Conservation (phyloP, 768 basidiomycete genomes). For the Hydnomerulius pinastri region DNA sequence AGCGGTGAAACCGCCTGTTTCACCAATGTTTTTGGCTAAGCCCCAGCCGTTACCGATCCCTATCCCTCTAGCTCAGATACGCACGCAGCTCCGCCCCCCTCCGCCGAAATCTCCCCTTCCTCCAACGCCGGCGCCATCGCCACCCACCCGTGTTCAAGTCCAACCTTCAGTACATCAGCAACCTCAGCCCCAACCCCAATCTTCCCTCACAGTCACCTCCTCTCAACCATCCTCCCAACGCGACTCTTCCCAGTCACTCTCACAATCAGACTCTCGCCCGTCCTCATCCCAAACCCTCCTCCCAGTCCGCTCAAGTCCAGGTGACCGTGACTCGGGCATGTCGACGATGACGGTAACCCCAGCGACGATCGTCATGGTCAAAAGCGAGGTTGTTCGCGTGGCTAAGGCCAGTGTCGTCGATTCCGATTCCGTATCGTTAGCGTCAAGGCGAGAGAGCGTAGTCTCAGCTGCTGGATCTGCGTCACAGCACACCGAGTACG, state of each 20-base stretch:
- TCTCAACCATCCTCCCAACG: conserved; percentile 2
- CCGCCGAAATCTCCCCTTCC: conserved; percentile 23
- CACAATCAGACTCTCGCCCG: conserved; percentile 10
- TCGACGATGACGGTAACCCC: conserved; percentile 45
- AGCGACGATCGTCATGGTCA: conserved; percentile 46
- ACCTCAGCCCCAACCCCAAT: conserved; percentile 10
- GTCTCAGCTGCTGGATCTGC: conserved; percentile 12
- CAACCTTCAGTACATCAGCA: conserved; percentile 6
- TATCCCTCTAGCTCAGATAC: conserved; percentile 29
- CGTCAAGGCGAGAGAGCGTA: conserved; percentile 15
- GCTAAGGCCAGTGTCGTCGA: conserved; percentile 55
- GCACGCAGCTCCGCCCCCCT: conserved; percentile 29
- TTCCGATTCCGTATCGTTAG: conserved; percentile 25
- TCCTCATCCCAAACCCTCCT: conserved; percentile 22
- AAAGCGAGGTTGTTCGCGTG: conserved; percentile 49
- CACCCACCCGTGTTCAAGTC: conserved; percentile 16
- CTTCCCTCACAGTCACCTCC: conserved; percentile 1
- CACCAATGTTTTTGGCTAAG: conserved; percentile 22
- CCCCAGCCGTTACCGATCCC: conserved; percentile 29
- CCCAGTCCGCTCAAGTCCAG: conserved; percentile 10
- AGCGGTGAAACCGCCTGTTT: conserved; percentile 26
- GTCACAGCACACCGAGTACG: not conserved
- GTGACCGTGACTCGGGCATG: conserved; percentile 36
- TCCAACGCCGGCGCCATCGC: conserved; percentile 23
- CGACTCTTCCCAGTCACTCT: not conserved